Evolutionary conservation across 1,284 basidiomycete species (phyloP), one percentile per base, ranked within the genome.

Genomic region (Ustilago crameri): DNA sequence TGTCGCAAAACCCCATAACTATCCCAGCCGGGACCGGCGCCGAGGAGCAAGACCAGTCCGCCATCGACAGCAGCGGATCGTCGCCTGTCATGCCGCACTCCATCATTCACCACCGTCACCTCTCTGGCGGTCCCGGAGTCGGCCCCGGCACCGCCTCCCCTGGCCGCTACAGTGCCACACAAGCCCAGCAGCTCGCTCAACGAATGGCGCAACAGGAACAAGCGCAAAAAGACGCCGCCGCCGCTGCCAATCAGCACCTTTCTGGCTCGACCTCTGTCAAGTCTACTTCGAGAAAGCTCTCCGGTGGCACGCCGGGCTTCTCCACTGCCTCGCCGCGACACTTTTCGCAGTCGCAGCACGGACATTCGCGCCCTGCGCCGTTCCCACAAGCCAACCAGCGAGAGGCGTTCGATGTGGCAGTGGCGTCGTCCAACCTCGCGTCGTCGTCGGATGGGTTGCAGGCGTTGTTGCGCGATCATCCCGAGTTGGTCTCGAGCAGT

Each of bases 61-160:
- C 68, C 23, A 65, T 71, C 50, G 62, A 71, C 3, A 65, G 62
- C 41, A 37, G 51, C 9, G 54, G 51, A 5, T 65, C 63, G 0
- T 63, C 63, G 8, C 69, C 69, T 26, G 57, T 56, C 51, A 54
- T 59, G 48, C 69, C 69, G 1, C 64, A 59, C 32, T 26, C 47
- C 44, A 89, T 91, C 41, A 88, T 91, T 79, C 91, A 91, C 78
- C 84, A 85, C 50, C 88, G 88, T 5, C 87, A 87, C 72, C 85
- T 92, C 24, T 86, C 87, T 51, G 70, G 70, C 15, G 70, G 70
- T 18, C 70, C 70, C 12, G 70, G 70, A 24, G 65, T 65, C 0
- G 70, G 70, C 3, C 70, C 70, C 14, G 70, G 70, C 40, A 73
- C 70, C 30, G 70, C 70, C 1, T 68, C 65, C 7, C 64, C 69